Conservation (phyloP, 2,329 filamentous ascomycete species). For the Fusarium sp. region DNA sequence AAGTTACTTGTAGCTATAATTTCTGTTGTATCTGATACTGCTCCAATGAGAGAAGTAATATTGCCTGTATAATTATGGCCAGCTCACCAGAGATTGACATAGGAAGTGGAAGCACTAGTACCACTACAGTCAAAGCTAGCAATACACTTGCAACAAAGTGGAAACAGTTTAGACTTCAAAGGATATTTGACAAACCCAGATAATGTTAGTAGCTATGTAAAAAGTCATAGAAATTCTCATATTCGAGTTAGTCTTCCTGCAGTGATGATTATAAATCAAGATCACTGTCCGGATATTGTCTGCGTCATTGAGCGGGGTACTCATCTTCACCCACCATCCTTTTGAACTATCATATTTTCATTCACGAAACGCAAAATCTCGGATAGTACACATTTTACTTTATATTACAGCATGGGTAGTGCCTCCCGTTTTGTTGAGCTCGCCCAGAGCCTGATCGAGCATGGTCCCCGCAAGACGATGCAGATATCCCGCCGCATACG, state of each 20-base stretch:
- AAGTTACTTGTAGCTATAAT: no score
- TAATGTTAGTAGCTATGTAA: neutral
- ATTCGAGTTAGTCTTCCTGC: neutral
- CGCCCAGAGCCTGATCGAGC: conserved; percentile 16
- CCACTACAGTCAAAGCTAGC: neutral
- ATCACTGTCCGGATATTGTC: neutral
- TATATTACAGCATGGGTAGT: neutral
- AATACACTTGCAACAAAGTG: neutral
- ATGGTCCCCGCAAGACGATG: conserved; percentile 31
- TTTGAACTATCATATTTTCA: neutral
- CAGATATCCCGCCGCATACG: conserved; percentile 46
- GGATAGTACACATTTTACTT: neutral
- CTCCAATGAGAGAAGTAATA: fast-evolving
- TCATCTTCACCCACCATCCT: neutral
- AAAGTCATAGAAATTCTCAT: neutral
- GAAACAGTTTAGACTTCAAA: no score
- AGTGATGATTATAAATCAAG: conserved; percentile 32
- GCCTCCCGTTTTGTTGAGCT: conserved; percentile 1
- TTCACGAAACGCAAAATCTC: neutral
- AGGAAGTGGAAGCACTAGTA: neutral
- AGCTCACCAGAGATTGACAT: neutral
- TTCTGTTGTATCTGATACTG: neutral
- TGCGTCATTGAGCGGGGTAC: conserved; percentile 37
- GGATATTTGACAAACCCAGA: neutral
- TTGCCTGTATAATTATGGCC: neutral